Base-by-base conservation (phyloP, 139 green algal genomes). In the Chlorella vulgaris region DNA sequence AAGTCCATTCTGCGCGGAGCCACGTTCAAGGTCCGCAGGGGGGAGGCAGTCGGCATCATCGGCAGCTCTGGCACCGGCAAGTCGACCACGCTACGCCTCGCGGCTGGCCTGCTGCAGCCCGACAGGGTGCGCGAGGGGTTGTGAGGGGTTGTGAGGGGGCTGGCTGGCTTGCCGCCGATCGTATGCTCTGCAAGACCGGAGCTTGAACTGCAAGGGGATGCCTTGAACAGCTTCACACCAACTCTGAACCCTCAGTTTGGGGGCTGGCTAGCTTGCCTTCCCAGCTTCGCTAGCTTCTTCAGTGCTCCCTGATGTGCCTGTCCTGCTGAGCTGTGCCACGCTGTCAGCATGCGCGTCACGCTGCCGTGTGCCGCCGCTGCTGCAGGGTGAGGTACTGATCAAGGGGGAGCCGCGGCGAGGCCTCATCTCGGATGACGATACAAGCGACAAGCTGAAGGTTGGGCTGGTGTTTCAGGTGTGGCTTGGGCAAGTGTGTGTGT, bases 31-130 rank as follows among this genome's bases (percentile, higher is more conserved):
- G 97, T 99, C 35, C 86, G 93, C 15, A 76, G 95, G 7, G 97
- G 97, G 15, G 97, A 99, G 70, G 96, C 97, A 0, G 95, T 99
- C 51, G 97, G 97, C 28, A 99, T 99, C 86, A 99, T 99, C 69
- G 97, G 97, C 7, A 91, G 91, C 19, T 97, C 91, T 22, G 97
- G 97, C 53, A 99, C 97, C 6, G 97, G 97, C 15, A 99, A 99
- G 88, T 98, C 92, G 28, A 99, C 97, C 7, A 95, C 97, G 29
- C 84, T 99, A 43, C 89, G 93, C 13, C 88, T 99, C 15, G 94
- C 97, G 80, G 95, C 96, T 1, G 97, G 97, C 4, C 89, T 99
- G 43, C 86, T 99, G 29, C 84, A 87, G 24, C 96, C 97, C n/a
- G 97, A 99, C 86, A 84, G 84, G 61, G 92, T 91, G 67, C 15